Percentiles rank a stretch among this genome's conserved stretches.
Evolutionary conservation across 441 rosid species (phyloP).

Genomic region (Brassica hybrid): DNA sequence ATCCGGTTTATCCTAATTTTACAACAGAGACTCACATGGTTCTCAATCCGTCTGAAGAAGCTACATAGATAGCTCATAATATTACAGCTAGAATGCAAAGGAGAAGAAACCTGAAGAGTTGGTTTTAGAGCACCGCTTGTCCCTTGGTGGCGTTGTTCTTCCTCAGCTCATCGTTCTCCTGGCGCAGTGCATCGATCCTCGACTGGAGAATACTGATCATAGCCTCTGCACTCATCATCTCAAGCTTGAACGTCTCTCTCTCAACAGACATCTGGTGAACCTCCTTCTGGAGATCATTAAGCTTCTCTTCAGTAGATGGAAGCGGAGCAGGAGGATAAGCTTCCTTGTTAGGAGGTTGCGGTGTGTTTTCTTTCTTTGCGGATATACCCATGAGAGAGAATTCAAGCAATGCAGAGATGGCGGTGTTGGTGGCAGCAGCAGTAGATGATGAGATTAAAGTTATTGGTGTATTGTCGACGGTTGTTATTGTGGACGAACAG

Average conservation of each 20-base stretch:
- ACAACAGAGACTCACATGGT: constrained; percentile 36
- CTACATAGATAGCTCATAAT: constrained; percentile 22
- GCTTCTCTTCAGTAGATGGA: constrained; percentile 42
- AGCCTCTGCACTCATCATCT: constrained; percentile 82
- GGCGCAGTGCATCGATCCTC: constrained; percentile 58
- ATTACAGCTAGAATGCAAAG: constrained; percentile 29
- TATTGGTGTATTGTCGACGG: constrained; percentile 51
- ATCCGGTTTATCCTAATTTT: constrained; percentile 32
- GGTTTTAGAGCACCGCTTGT: constrained; percentile 20
- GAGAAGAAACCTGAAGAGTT: constrained; percentile 24
- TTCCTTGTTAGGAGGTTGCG: constrained; percentile 56
- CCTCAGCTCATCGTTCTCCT: constrained; percentile 80
- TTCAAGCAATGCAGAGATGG: constrained; percentile 78
- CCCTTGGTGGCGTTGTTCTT: constrained; percentile 38
- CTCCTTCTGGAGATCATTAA: constrained; percentile 70
- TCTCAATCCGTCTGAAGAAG: constrained; percentile 25
- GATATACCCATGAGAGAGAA: constrained; percentile 68
- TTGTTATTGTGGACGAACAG: constrained; percentile 73
- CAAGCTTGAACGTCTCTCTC: constrained; percentile 75
- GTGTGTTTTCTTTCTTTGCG: constrained; percentile 36
- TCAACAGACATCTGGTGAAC: constrained; percentile 72
- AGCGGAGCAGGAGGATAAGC: constrained; percentile 42
- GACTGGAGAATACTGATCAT: constrained; percentile 84
- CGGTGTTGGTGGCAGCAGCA: constrained; percentile 62
- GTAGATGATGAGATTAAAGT: constrained; percentile 44